Evolutionary conservation across 225 moss, liverwort and hornwort genomes (phyloP), one percentile per base, ranked within the genome.

Genomic region (Physcomitrium patens): DNA sequence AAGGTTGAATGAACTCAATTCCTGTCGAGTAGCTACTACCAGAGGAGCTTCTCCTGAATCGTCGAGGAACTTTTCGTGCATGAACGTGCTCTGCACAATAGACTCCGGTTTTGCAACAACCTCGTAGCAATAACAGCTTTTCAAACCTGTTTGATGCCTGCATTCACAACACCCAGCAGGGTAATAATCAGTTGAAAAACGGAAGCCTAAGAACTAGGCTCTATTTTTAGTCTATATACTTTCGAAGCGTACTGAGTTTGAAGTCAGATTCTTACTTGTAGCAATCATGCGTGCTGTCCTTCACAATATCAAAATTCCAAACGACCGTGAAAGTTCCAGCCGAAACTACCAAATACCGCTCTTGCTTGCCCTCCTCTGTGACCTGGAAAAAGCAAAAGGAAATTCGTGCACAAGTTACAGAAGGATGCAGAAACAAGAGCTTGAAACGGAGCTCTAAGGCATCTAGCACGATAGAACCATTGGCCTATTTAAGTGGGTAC

Each of bases 1-100:
- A 45, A 90, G 41, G 71, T 95, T 91, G 84, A 95, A 99, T 46
- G 95, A 99, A 37, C 88, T 90, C 48, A 95, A 79, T 43, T 91
- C 93, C 77, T 91, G 90, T 0, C 91, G 90, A 23, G 97, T 99
- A 19, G 95, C 97, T 63, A 99, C 91, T 51, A 99, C 93, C 77
- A 95, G 66, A 17, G 97, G 93, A 20, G 95, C 95, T 75, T 94
- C 97, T 55, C 84, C 80, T 11, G 86, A 54, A 14, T 82, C 81
- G 49, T 90, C 81, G 51, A 78, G 82, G 47, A 90, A 93, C 68
- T 79, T 91, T 28, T 99, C 95, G 76, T 99, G 93, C 97, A 99
- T 95, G 73, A 99, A 99, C 71, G 76, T 90, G 75, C 95, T 99
- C 77, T 99, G 93, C 19, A 99, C 91, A 24, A 58, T 26, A 3